phyloP scores from a whole-genome alignment of 2,329 filamentous ascomycete genomes.

The Ascochyta pisi region DNA sequence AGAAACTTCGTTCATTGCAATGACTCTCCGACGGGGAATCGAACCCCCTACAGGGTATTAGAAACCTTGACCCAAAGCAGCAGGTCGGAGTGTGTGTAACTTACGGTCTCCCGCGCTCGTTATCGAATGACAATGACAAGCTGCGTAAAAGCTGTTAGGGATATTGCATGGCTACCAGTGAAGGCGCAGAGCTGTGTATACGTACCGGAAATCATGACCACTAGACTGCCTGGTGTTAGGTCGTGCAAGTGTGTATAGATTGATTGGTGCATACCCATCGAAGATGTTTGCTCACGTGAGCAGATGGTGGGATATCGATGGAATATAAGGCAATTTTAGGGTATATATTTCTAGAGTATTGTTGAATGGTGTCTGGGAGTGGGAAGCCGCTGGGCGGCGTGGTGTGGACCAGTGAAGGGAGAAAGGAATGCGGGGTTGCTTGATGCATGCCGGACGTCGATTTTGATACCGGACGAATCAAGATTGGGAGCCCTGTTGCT shows the following conservation, averaged over 20 bases:
- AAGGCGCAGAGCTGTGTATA: background rate
- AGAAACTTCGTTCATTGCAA: background rate
- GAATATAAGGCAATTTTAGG: background rate
- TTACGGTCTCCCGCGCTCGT: slow-evolving; percentile 29
- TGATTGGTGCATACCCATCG: slow-evolving; percentile 9
- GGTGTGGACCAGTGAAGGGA: background rate
- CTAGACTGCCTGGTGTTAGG: slow-evolving; percentile 33
- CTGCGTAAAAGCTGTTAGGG: slow-evolving; percentile 1
- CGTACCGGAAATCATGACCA: slow-evolving; percentile 44
- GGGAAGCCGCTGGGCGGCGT: too few species aligned
- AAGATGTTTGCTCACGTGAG: slow-evolving; percentile 12
- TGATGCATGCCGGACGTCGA: background rate
- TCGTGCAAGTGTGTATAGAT: background rate
- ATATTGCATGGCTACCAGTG: background rate
- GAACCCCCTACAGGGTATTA: slow-evolving; percentile 14
- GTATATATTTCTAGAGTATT: background rate
- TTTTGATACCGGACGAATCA: background rate
- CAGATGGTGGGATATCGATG: slow-evolving; percentile 10
- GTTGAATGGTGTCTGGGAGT: too few species aligned
- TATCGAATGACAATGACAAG: slow-evolving; percentile 34
- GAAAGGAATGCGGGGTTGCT: background rate
- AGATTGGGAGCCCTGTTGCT: background rate
- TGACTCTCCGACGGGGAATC: slow-evolving; percentile 23
- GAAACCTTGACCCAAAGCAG: background rate
- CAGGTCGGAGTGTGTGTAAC: background rate